Percentiles rank a stretch among this genome's conserved stretches.
phyloP scores from a whole-genome alignment of 208 protist species.

The Trypanosoma theileri region DNA sequence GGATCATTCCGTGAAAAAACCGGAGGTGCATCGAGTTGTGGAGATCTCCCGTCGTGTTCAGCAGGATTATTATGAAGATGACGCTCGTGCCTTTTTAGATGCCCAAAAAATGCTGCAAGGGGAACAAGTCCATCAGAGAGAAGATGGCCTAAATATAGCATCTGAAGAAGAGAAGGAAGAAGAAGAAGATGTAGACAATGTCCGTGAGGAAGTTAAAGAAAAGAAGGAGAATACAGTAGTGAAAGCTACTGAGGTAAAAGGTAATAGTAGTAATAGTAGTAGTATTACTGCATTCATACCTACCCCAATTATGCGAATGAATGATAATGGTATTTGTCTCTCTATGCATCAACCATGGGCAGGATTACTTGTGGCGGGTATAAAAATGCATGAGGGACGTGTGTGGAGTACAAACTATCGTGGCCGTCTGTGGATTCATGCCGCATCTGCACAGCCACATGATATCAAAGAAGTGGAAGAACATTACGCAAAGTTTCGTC shows the following conservation, averaged over 20 bases:
- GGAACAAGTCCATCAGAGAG: slow-evolving; percentile 1
- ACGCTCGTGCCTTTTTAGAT: slow-evolving; percentile 57
- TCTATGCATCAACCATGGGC: slow-evolving; percentile 95
- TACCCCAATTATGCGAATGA: slow-evolving; percentile 55
- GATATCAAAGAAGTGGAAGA: slow-evolving; percentile 75
- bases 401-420: slow-evolving; percentile 83
- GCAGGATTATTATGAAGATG: slow-evolving; percentile 86
- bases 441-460: slow-evolving; percentile 56
- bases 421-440: slow-evolving; percentile 92
- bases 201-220: neutral
- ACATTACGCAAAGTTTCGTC: slow-evolving; percentile 68
- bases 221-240: neutral
- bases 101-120: slow-evolving; percentile 8
- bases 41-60: slow-evolving; percentile 83
- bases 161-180: slow-evolving; percentile 17
- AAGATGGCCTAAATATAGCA: slow-evolving; percentile 26
- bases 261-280: neutral
- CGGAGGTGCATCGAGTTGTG: slow-evolving; percentile 30
- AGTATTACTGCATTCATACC: slow-evolving; percentile 27
- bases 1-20: slow-evolving; percentile 12
- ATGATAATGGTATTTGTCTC: slow-evolving; percentile 84
- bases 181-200: neutral
- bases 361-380: slow-evolving; percentile 86
- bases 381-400: slow-evolving; percentile 92
- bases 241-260: neutral